Base-by-base conservation (phyloP, 768 basidiomycete genomes). In the Butyriboletus loyo region DNA sequence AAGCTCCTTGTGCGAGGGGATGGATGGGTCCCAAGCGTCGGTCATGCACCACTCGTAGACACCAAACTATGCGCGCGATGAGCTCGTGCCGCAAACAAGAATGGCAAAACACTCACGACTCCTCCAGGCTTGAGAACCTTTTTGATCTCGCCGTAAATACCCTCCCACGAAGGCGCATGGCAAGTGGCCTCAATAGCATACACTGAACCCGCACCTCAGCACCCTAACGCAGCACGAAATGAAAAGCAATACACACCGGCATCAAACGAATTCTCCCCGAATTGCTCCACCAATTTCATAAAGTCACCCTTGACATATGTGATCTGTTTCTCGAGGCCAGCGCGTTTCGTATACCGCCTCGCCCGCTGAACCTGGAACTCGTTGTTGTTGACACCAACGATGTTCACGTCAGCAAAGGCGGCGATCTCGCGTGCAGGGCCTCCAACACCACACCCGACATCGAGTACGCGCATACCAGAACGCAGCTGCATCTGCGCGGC, bases 21-120 rank as follows among this genome's bases (percentile, higher is more conserved):
- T 88, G 41, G 87, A 80, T 35, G 89, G 81, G 72, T 98, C 89
- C 91, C 95, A 95, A 4, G 72, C 68, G 70, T 98, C 94, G 19
- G 97, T 98, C 97, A 99, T 98, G 72, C 85, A 87, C 96, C 96
- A 99, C 69, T 98, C 97, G 72, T 98, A 99, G 34, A 98, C 89
- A 65, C 95, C 96, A 71, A 97, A 97, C 89, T 95, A 55, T 1
- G 36, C 46, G 35, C 39, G 30, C 42, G 5, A 25, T 54, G 3
- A 54, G 59, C 55, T 2, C 43, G n/a, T 31, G 41, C 5, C 43
- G 5, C 5, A 5, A 7, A 46, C 25, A 11, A 19, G 5, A 56
- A 39, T 2, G 3, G 7, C 22, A 21, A n/a, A 42, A 50, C 27
- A 82, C 90, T 68, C 66, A 95, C 93, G 21, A 89, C 77, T 57